Evolutionary conservation across 192 early-diverging fungal species (phyloP).

Genomic region (Phycomyces nitens): DNA sequence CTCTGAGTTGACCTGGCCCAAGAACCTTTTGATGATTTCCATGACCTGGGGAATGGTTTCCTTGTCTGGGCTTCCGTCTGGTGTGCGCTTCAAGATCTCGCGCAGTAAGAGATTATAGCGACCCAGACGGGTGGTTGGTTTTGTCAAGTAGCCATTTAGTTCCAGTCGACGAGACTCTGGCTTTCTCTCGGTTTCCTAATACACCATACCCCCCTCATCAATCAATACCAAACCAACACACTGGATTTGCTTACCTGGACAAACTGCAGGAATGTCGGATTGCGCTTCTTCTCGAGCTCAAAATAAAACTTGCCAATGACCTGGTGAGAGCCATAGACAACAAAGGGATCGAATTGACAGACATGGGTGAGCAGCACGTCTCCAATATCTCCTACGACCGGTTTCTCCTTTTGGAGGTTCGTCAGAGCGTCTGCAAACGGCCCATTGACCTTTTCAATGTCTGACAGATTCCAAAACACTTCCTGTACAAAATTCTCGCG

Average conservation of each 20-base stretch:
- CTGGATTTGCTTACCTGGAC: constrained; percentile 56
- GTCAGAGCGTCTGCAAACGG: constrained; percentile 39
- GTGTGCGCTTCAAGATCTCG: constrained; percentile 77
- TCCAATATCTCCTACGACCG: constrained; percentile 74
- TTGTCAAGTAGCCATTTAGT: constrained; percentile 81
- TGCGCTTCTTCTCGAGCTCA: constrained; percentile 74
- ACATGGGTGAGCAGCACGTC: constrained; percentile 79
- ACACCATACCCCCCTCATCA: no score
- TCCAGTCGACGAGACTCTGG: constrained; percentile 82
- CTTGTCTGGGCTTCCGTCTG: constrained; percentile 73
- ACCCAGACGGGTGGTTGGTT: constrained; percentile 89
- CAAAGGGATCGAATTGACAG: constrained; percentile 71
- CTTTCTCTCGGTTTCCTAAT: constrained; percentile 62
- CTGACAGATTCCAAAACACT: constrained; percentile 76
- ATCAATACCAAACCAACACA: no score
- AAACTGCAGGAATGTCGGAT: constrained; percentile 72
- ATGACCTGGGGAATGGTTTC: constrained; percentile 72
- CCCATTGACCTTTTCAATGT: constrained; percentile 59
- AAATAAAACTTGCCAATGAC: constrained; percentile 77
- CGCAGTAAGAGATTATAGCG: constrained; percentile 84
- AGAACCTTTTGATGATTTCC: constrained; percentile 65
- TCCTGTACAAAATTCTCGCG: constrained; percentile 72
- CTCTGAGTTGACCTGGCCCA: constrained; percentile 80
- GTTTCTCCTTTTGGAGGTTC: constrained; percentile 58
- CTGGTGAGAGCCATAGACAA: constrained; percentile 84